A percentile compares a stretch with the other conserved stretches of the same genome.
These are phyloP conservation scores for Yarrowia sp. DNA, from an alignment of 805 yeast species.

Conservation along the genomic window DNA sequence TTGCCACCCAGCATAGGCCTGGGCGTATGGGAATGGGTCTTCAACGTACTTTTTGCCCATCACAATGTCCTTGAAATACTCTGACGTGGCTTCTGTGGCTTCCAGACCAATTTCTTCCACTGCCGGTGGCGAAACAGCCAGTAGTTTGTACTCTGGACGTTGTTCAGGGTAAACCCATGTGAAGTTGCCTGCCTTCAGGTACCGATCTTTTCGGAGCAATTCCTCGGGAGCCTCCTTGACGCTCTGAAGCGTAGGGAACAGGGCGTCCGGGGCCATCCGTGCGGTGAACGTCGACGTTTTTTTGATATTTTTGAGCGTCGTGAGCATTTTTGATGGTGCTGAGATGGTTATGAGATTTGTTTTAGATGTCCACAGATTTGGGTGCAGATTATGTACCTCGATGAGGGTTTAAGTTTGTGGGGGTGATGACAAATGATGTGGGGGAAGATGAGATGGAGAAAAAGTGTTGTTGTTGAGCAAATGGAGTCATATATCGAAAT, in stretches of 20 bases:
- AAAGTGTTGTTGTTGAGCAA: no score
- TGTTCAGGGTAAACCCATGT: slow-evolving; percentile 71
- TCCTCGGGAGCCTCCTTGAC: slow-evolving; percentile 36
- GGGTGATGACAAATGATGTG: background rate
- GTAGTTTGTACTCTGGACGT: slow-evolving; percentile 44
- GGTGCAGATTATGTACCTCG: slow-evolving; percentile 2
- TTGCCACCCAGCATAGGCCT: slow-evolving; percentile 94
- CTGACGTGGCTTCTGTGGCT: slow-evolving; percentile 41
- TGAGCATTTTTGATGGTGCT: background rate
- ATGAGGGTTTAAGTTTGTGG: background rate
- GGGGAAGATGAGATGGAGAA: background rate
- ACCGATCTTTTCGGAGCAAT: slow-evolving; percentile 51
- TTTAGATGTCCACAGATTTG: background rate
- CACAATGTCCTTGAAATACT: slow-evolving; percentile 51
- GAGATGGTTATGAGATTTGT: background rate
- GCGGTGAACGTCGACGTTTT: slow-evolving; percentile 20
- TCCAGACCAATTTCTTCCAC: slow-evolving; percentile 58
- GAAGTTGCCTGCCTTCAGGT: slow-evolving; percentile 58
- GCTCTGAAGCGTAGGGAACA: slow-evolving; percentile 41
- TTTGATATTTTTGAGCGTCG: slow-evolving; percentile 11
- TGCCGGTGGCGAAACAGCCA: slow-evolving; percentile 60
- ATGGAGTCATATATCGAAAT: no score
- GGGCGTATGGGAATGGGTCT: slow-evolving; percentile 74
- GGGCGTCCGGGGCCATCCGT: slow-evolving; percentile 39
- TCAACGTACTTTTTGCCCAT: slow-evolving; percentile 55